Evolutionary conservation across 805 yeast genomes (phyloP).

Genomic region (Kregervanrija delftensis): DNA sequence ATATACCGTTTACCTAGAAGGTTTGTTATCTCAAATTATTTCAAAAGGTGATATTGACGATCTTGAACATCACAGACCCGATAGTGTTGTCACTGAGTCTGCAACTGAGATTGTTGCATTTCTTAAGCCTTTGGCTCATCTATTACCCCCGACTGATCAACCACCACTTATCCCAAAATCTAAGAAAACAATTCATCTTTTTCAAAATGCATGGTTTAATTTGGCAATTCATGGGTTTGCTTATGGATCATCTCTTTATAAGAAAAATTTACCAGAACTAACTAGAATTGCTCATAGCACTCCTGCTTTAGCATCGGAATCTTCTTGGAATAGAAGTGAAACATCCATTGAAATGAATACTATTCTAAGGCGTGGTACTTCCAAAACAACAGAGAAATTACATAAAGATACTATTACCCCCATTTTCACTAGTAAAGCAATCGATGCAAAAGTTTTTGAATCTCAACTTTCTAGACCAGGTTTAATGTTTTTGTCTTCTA

Average conservation of each 20-base stretch:
- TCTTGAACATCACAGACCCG: conserved; percentile 71
- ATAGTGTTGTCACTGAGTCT: conserved; percentile 59
- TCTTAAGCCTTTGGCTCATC: conserved; percentile 66
- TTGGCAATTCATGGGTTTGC: conserved; percentile 86
- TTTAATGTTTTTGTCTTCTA: conserved; percentile 80
- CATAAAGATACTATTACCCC: conserved; percentile 57
- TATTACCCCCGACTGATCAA: conserved; percentile 55
- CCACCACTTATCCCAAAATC: conserved; percentile 38
- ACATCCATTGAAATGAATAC: conserved; percentile 90
- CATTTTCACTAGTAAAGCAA: conserved; percentile 43
- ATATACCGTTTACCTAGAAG: conserved; percentile 52
- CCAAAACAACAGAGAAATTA: conserved; percentile 69
- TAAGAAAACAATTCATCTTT: conserved; percentile 47
- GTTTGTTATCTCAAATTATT: conserved; percentile 59
- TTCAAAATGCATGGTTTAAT: conserved; percentile 92
- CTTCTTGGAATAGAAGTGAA: conserved; percentile 76
- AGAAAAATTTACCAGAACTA: conserved; percentile 41
- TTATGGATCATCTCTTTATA: conserved; percentile 44
- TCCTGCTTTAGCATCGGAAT: conserved; percentile 81
- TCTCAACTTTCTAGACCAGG: conserved; percentile 59
- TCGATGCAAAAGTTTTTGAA: conserved; percentile 36
- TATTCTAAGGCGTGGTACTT: conserved; percentile 81
- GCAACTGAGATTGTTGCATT: conserved; percentile 61
- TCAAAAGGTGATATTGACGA: conserved; percentile 74
- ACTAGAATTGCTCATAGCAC: conserved; percentile 75